Conservation (phyloP, 1,284 basidiomycete species). For the Ceratobasidium sp. region DNA sequence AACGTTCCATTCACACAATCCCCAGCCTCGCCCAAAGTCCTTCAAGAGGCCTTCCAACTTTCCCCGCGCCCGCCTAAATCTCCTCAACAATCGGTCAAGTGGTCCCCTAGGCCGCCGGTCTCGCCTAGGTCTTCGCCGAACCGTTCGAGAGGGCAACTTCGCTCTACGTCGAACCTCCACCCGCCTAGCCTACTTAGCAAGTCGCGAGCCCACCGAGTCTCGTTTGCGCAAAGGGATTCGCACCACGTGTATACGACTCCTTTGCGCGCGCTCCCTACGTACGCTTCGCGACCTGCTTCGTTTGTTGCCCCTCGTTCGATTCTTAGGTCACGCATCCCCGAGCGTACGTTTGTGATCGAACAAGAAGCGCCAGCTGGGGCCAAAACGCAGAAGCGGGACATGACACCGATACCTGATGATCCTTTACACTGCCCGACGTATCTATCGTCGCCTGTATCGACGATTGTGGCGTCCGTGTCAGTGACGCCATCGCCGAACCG, state of each 20-base stretch:
- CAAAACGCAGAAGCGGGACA: constrained; percentile 67
- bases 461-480: constrained; percentile 63
- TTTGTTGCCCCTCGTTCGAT: constrained; percentile 62
- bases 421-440: constrained; percentile 74
- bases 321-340: constrained; percentile 65
- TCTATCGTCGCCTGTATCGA: constrained; percentile 70
- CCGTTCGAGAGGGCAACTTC: constrained; percentile 14
- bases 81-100: constrained; percentile 18
- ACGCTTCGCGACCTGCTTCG: constrained; percentile 1
- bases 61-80: constrained; percentile 14
- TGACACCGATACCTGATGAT: constrained; percentile 77
- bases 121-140: constrained; percentile 35
- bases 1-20: constrained; percentile 35
- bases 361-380: constrained; percentile 37
- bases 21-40: constrained; percentile 23
- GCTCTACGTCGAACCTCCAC: constrained; percentile 23
- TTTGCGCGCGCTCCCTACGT: constrained; percentile 27
- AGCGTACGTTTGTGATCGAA: constrained; percentile 45
- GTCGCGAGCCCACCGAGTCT: constrained; percentile 26
- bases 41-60: constrained; percentile 25
- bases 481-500: constrained; percentile 54
- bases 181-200: constrained; percentile 30
- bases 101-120: constrained; percentile 23
- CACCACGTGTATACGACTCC: constrained; percentile 37
- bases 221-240: constrained; percentile 35